A percentile compares a stretch with the other conserved stretches of the same genome.
phyloP scores from a whole-genome alignment of 2,329 filamentous ascomycete species.

The Rhinocladiella mackenziei region DNA sequence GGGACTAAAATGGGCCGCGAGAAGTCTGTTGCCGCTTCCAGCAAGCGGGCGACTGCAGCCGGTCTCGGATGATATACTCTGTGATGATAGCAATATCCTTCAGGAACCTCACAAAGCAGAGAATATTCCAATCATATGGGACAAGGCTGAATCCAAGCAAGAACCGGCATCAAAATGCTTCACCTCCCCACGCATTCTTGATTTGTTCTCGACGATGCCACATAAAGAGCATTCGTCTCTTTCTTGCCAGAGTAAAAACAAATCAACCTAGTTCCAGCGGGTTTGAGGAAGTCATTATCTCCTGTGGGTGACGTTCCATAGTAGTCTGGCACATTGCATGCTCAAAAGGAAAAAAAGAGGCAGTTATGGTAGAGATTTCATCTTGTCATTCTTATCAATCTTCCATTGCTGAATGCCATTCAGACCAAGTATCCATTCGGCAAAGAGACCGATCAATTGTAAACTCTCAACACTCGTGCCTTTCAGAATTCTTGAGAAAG shows the following conservation, averaged over 20 bases:
- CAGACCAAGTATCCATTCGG: constrained; percentile 1
- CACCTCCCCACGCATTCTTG: constrained; percentile 19
- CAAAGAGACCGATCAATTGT: neutral
- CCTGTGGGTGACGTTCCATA: constrained; percentile 46
- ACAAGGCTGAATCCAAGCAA: no score
- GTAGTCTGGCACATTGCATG: constrained; percentile 40
- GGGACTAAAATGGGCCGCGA: no score
- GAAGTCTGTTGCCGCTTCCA: no score
- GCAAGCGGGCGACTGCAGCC: no score
- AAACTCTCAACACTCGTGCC: neutral
- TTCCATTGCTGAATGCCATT: no score
- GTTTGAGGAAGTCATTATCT: constrained; percentile 46
- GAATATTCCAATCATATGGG: no score
- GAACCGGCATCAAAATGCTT: constrained; percentile 24
- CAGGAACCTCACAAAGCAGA: no score
- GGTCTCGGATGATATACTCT: no score
- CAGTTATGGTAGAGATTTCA: constrained; percentile 1
- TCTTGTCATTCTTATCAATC: neutral
- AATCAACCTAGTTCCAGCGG: constrained; percentile 36
- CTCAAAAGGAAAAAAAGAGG: neutral
- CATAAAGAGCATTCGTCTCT: constrained; percentile 33
- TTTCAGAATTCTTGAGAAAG: neutral
- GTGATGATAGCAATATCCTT: no score
- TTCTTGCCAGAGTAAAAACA: constrained; percentile 42
- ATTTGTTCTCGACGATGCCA: constrained; percentile 22